These are phyloP conservation scores for Schizochytrium sp. DNA, from an alignment of 108 stramenopile genomes.

Conservation along the genomic window DNA sequence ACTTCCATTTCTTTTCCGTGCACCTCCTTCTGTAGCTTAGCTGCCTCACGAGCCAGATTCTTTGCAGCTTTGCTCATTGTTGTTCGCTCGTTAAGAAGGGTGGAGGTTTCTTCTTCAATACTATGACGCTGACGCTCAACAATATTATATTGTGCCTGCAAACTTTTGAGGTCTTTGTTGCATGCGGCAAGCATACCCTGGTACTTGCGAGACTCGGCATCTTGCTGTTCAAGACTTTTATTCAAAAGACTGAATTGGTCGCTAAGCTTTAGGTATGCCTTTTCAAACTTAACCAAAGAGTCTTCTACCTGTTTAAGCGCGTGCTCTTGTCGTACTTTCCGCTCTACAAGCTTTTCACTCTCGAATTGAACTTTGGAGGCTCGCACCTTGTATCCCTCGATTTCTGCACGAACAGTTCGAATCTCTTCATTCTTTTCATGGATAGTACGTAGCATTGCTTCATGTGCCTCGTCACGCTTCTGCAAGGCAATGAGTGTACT, in stretches of 20 bases:
- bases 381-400: conserved; percentile 72
- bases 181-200: conserved; percentile 29
- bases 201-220: conserved; percentile 78
- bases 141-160: conserved; percentile 74
- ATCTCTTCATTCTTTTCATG: conserved; percentile 74
- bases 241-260: conserved; percentile 74
- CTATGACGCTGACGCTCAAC: conserved; percentile 82
- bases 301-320: conserved; percentile 76
- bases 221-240: conserved; percentile 76
- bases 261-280: conserved; percentile 67
- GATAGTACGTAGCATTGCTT: conserved; percentile 77
- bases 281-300: conserved; percentile 71
- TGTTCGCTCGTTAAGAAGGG: conserved; percentile 71
- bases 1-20: conserved; percentile 79
- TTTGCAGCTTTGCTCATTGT: conserved; percentile 81
- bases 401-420: conserved; percentile 75
- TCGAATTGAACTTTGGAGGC: conserved; percentile 70
- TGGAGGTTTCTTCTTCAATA: conserved; percentile 72
- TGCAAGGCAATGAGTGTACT: conserved; percentile 79
- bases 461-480: conserved; percentile 84
- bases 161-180: conserved; percentile 63
- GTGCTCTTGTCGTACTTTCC: conserved; percentile 77
- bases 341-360: conserved; percentile 72
- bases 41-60: conserved; percentile 71
- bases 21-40: conserved; percentile 73